Conservation (phyloP, 306 rosid genomes). For the Sindora glabra region DNA sequence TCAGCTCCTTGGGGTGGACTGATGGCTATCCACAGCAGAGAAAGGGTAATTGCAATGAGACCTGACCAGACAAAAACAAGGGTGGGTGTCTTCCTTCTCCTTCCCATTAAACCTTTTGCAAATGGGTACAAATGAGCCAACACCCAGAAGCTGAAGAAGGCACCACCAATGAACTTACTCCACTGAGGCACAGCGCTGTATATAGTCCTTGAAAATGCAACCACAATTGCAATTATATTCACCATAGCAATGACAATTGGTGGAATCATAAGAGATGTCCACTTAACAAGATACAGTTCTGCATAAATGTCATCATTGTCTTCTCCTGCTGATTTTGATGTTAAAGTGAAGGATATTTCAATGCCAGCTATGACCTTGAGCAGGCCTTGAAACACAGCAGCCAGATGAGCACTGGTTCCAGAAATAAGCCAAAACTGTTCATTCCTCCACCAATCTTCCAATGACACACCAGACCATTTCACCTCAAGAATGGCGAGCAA, state of each 20-base stretch:
- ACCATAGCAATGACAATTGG: slow-evolving; percentile 42
- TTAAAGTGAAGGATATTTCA: slow-evolving; percentile 44
- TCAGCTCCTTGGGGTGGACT: slow-evolving; percentile 21
- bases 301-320: slow-evolving; percentile 29
- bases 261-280: slow-evolving; percentile 42
- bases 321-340: slow-evolving; percentile 28
- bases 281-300: slow-evolving; percentile 42
- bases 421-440: slow-evolving; percentile 52
- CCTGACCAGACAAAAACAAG: slow-evolving; percentile 53
- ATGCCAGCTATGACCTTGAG: slow-evolving; percentile 45
- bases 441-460: slow-evolving; percentile 54
- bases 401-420: slow-evolving; percentile 46
- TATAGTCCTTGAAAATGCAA: slow-evolving; percentile 31
- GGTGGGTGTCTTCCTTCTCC: slow-evolving; percentile 45
- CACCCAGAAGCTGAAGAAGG: slow-evolving; percentile 50
- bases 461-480: slow-evolving; percentile 36
- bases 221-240: slow-evolving; percentile 27
- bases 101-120: slow-evolving; percentile 54
- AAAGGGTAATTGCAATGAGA: slow-evolving; percentile 42
- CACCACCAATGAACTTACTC: slow-evolving; percentile 48
- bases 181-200: slow-evolving; percentile 28
- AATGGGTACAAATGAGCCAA: slow-evolving; percentile 50
- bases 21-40: slow-evolving; percentile 35
- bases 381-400: slow-evolving; percentile 43
- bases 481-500: slow-evolving; percentile 31